These are phyloP conservation scores for Sparassis latifolia DNA, from an alignment of 1,284 basidiomycete genomes.

Conservation along the genomic window DNA sequence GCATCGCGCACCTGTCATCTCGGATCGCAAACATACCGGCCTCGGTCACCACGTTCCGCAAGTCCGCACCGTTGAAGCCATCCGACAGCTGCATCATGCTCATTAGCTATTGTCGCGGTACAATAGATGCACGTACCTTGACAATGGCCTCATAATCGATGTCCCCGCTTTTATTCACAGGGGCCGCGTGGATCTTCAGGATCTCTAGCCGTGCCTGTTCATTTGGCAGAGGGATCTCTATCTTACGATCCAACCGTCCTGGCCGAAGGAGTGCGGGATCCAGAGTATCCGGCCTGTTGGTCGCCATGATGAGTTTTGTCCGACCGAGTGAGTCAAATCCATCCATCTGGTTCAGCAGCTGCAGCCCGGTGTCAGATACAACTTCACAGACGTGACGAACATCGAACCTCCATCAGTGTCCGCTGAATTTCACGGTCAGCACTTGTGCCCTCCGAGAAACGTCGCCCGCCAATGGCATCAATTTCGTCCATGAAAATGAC, in stretches of 20 bases:
- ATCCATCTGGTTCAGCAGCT: constrained; percentile 99
- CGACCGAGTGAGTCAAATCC: constrained; percentile 95
- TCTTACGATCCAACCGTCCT: constrained; percentile 94
- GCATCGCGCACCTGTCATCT: constrained; percentile 68
- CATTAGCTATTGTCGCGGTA: neutral
- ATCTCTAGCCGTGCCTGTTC: constrained; percentile 95
- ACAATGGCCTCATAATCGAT: constrained; percentile 97
- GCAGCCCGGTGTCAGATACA: neutral
- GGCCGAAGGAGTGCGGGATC: constrained; percentile 96
- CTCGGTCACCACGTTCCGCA: constrained; percentile 96
- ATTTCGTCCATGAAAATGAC: constrained; percentile 99
- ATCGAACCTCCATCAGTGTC: constrained; percentile 91
- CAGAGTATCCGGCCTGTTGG: constrained; percentile 93
- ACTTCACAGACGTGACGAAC: constrained; percentile 5
- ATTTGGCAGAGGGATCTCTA: constrained; percentile 97
- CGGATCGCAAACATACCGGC: constrained; percentile 99
- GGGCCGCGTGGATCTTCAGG: constrained; percentile 93
- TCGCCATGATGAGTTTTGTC: constrained; percentile 99
- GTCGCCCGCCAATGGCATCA: constrained; percentile 91
- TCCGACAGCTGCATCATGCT: constrained; percentile 57
- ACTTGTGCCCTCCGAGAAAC: constrained; percentile 97
- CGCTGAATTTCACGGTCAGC: constrained; percentile 99
- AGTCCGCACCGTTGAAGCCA: constrained; percentile 91
- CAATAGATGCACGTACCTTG: constrained; percentile 50
- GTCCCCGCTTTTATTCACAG: constrained; percentile 92